These are phyloP conservation scores for Oryza officinalis DNA, from an alignment of 176 grass and related monocot genomes.

Conservation along the genomic window DNA sequence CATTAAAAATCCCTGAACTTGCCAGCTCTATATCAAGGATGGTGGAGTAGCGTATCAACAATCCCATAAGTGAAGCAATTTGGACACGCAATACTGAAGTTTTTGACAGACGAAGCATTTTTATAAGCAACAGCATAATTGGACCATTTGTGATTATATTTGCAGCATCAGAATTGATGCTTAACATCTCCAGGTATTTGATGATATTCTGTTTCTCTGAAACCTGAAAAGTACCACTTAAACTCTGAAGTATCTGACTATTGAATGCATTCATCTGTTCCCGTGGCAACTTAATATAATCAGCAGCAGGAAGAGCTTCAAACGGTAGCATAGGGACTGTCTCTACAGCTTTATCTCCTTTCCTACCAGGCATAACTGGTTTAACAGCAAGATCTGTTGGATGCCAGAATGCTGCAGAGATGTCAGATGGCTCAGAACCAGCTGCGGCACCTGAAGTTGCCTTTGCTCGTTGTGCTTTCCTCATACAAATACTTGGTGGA, in stretches of 20 bases:
- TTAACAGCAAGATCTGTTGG: slow-evolving; percentile 90
- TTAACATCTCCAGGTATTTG: slow-evolving; percentile 90
- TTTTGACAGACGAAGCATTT: slow-evolving; percentile 91
- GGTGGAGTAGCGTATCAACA: slow-evolving; percentile 93
- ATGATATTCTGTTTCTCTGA: slow-evolving; percentile 93
- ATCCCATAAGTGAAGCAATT: slow-evolving; percentile 89
- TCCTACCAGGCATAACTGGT: slow-evolving; percentile 93
- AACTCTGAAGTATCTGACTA: slow-evolving; percentile 74
- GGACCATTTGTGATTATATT: slow-evolving; percentile 89
- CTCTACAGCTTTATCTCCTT: slow-evolving; percentile 73
- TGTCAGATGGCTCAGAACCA: slow-evolving; percentile 67
- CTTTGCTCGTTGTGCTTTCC: slow-evolving; percentile 70
- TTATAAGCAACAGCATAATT: slow-evolving; percentile 81
- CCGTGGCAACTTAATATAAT: slow-evolving; percentile 76
- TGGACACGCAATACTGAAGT: slow-evolving; percentile 70
- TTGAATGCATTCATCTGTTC: slow-evolving; percentile 83
- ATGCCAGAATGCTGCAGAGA: slow-evolving; percentile 86
- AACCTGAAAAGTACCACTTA: slow-evolving; percentile 86
- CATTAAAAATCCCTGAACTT: slow-evolving; percentile 90
- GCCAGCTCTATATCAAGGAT: slow-evolving; percentile 75
- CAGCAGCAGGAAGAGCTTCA: slow-evolving; percentile 61
- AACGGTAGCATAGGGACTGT: slow-evolving; percentile 60
- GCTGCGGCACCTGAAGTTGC: slow-evolving; percentile 40
- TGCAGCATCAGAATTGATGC: slow-evolving; percentile 79
- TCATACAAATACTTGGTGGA: slow-evolving; percentile 61